These are phyloP conservation scores for Leccinum subtestaceum DNA, from an alignment of 768 basidiomycete genomes.

Conservation along the genomic window DNA sequence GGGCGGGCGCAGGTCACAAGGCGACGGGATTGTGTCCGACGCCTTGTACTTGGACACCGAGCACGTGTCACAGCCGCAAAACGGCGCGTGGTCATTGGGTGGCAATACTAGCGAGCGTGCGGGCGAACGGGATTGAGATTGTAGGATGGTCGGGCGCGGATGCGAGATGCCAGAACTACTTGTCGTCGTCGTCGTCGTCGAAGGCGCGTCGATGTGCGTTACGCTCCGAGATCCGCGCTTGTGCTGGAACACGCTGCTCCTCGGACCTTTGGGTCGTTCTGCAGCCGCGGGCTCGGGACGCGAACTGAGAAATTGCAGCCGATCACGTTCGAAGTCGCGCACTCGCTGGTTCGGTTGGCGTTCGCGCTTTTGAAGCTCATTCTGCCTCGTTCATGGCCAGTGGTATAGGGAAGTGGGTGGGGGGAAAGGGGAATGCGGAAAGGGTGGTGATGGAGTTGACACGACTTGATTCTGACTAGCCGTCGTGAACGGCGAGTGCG, in stretches of 20 bases:
- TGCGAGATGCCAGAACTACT: not conserved
- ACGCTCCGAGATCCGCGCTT: no score
- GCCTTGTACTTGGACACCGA: conserved; percentile 55
- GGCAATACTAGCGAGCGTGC: conserved; percentile 31
- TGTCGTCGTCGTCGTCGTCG: no score
- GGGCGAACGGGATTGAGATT: not conserved
- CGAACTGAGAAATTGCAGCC: no score
- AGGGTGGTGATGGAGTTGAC: conserved; percentile 60
- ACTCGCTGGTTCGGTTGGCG: conserved; percentile 41
- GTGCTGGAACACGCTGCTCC: no score
- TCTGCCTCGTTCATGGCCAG: conserved; percentile 33
- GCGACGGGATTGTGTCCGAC: conserved; percentile 24
- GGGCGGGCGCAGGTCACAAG: conserved; percentile 33
- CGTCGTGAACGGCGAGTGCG: conserved; percentile 20
- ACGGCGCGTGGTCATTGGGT: conserved; percentile 50
- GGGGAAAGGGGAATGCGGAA: conserved; percentile 71
- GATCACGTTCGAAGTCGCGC: no score
- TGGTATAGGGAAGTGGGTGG: conserved; percentile 68
- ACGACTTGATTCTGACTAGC: conserved; percentile 25
- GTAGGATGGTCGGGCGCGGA: conserved; percentile 1
- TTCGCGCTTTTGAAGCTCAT: conserved; percentile 50
- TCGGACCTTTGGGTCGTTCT: no score
- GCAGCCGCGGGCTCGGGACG: no score
- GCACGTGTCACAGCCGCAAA: conserved; percentile 66
- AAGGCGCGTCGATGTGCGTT: no score